Percentiles rank a stretch among this genome's conserved stretches.
Evolutionary conservation across 164 flowering plant species (phyloP).

Genomic region (Nymphaea thermarum): DNA sequence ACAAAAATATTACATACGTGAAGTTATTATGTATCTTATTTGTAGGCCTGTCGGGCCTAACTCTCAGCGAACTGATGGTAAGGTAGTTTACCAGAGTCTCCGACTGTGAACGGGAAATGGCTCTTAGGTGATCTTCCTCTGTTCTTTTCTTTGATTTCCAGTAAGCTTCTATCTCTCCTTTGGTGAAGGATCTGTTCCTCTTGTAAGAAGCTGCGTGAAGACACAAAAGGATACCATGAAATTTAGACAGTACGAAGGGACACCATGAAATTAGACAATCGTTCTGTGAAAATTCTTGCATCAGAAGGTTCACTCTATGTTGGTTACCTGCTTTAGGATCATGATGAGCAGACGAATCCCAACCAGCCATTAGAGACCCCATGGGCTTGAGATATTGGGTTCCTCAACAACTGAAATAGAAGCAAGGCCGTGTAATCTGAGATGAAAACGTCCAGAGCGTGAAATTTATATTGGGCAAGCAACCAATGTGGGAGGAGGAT

Average conservation of each 20-base stretch:
- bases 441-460: background rate
- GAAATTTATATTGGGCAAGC: background rate
- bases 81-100: slow-evolving; percentile 9
- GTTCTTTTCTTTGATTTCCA: slow-evolving; percentile 54
- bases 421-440: background rate
- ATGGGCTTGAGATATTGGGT: slow-evolving; percentile 8
- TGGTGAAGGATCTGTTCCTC: slow-evolving; percentile 65
- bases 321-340: slow-evolving; percentile 45
- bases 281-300: background rate
- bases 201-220: slow-evolving; percentile 26
- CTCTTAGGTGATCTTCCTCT: slow-evolving; percentile 49
- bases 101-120: slow-evolving; percentile 16
- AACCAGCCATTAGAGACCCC: slow-evolving; percentile 85
- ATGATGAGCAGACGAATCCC: slow-evolving; percentile 38
- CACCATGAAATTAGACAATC: no score
- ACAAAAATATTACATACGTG: no score
- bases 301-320: background rate
- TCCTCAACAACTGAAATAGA: background rate
- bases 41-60: background rate
- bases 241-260: background rate
- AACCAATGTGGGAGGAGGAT: no score
- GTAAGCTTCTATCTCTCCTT: slow-evolving; percentile 58
- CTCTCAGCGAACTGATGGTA: background rate
- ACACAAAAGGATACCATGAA: background rate
- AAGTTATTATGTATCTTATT: background rate